Base-by-base conservation (phyloP, 495 filamentous ascomycete species). In the Copromyces sp. region DNA sequence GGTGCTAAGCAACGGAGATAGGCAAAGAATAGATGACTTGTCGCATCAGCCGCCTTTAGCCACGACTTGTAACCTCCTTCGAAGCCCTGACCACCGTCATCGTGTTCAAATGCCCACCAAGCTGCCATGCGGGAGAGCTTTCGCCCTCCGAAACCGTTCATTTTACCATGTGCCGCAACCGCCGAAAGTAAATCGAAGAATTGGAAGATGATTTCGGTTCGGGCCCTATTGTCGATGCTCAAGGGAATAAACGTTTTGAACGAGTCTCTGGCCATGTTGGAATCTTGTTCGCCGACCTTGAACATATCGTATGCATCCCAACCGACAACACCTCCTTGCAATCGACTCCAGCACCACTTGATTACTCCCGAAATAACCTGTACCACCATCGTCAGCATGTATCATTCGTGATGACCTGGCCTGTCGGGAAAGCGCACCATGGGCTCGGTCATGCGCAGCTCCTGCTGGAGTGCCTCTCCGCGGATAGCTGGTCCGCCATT, bases 221-320 rank as follows among this genome's bases (percentile, higher is more conserved):
- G 91, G 59, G 94, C 88, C 73, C 94, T 90, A 17, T 93, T 96
- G 45, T 97, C 95, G 40, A 97, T 91, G 80, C 94, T 97, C 70
- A 98, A 86, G 0, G 95, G 96, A 69, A 99, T 95, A 80, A 99
- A 99, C 11, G 94, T 97, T 47, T 93, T 90, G 82, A 99, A 99
- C 4, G 95, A 92, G 79, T 98, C 93, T 72, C 92, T 88, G 47
- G 95, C 94, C 86, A 95, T 87, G 80, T 92, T 90, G 14, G 96
- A 97, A 83, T 98, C 95, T 86, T 92, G 88, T 84, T 98, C 95
- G 76, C 95, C 95, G 76, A 97, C 91, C 79, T 90, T 93, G 86
- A 99, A 99, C 17, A 97, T 84, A 75, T 98, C 94, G 78, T 99
- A 99, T 37, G 93, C 94, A 74, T 97, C 93, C 96, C 96, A 98